Evolutionary conservation across 495 filamentous ascomycete species (phyloP).

Genomic region (Penicillium bialowiezense): DNA sequence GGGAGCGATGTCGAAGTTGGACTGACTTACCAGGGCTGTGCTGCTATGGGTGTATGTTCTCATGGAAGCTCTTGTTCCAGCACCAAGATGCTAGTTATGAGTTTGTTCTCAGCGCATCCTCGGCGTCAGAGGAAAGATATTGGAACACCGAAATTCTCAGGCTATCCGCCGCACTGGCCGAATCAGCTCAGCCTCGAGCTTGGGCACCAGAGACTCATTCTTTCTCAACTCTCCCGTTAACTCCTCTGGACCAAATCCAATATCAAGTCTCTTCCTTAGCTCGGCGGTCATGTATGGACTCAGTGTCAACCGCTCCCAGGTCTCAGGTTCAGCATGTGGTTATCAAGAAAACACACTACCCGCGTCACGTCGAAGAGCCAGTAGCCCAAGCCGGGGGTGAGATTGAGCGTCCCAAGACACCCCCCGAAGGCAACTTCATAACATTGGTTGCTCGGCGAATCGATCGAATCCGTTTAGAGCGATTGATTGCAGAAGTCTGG

Average conservation of each 20-base stretch:
- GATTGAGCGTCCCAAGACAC: slow-evolving; percentile 31
- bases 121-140: slow-evolving; percentile 70
- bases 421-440: slow-evolving; percentile 14
- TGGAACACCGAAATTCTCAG: slow-evolving; percentile 58
- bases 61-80: slow-evolving; percentile 93
- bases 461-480: slow-evolving; percentile 77
- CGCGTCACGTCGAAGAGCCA: slow-evolving; percentile 50
- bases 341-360: slow-evolving; percentile 81
- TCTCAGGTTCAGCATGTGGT: slow-evolving; percentile 64
- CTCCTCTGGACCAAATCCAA: slow-evolving; percentile 69
- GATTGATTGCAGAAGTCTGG: slow-evolving; percentile 74
- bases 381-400: slow-evolving; percentile 21
- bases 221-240: slow-evolving; percentile 63
- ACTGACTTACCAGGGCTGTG: slow-evolving; percentile 60
- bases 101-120: slow-evolving; percentile 84
- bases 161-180: slow-evolving; percentile 22
- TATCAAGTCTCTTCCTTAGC: slow-evolving; percentile 68
- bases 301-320: slow-evolving; percentile 65
- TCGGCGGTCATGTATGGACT: slow-evolving; percentile 77
- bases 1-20: background rate
- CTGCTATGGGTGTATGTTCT: slow-evolving; percentile 80
- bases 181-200: slow-evolving; percentile 21
- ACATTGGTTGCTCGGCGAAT: slow-evolving; percentile 60
- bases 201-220: slow-evolving; percentile 38
- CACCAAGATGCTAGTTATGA: slow-evolving; percentile 74